Base-by-base conservation (phyloP, 1,284 basidiomycete genomes). In the Pterulicium gracile region DNA sequence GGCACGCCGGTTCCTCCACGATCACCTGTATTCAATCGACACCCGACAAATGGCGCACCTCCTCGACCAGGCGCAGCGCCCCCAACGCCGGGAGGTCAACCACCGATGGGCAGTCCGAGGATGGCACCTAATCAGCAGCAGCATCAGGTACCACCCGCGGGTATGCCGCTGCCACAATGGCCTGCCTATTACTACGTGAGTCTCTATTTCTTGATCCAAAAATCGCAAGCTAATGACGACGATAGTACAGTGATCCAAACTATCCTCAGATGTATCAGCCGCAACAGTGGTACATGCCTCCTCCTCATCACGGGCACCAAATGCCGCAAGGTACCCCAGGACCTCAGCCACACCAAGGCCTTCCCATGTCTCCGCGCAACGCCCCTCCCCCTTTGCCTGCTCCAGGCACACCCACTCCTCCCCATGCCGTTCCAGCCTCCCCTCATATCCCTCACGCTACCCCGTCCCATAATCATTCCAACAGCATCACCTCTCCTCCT, bases 291-390 rank as follows among this genome's bases (percentile, higher is more conserved):
- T 46, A 46, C 22, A 34, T 39, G 45, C 47, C 58, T 24, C 62
- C 56, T 17, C 69, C 65, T 13, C 72, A 64, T 44, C 69, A 65
- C 42, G 61, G 64, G 14, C 63, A 61, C 19, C 63, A 63, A 24
- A 49, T 58, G 3, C 55, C 49, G 1, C 49, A 51, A 15, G 15
- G 52, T 10, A 58, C 61, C 20, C 67, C 68, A 40, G 66, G 65
- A n/a, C 63, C 67, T 12, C 64, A 65, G 24, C n/a, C n/a, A n/a
- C 67, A 71, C 19, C 58, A 62, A 22, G 61, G 60, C 17, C 67
- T 76, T 61, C 65, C 74, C 3, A 74, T 84, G 66, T 85, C 81
- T 7, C 83, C 82, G 18, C 75, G 79, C 51, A 77, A 73, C 55
- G 70, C 66, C 24, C 75, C 77, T 14, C 66, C 73, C 4, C 67